Evolutionary conservation across 306 rosid species (phyloP).

Genomic region (Malus orientalis): DNA sequence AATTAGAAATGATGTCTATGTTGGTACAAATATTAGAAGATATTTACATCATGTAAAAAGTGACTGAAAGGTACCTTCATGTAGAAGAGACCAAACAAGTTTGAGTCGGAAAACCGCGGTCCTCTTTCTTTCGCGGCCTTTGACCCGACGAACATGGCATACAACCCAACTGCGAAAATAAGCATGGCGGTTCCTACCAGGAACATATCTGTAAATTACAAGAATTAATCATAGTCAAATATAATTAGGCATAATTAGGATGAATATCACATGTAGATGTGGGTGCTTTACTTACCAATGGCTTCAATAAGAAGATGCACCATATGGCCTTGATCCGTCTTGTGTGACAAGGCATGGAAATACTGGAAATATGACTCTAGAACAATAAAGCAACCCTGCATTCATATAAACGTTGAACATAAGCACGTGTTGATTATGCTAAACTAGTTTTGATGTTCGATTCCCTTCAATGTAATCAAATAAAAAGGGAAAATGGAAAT

Average conservation of each 20-base stretch:
- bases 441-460: too few relatives aligned
- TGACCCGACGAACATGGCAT: constrained; percentile 36
- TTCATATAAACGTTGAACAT: not conserved
- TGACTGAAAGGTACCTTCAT: constrained; percentile 29
- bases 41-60: not conserved
- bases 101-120: constrained; percentile 20
- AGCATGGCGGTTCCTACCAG: constrained; percentile 48
- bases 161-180: constrained; percentile 38
- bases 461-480: not conserved
- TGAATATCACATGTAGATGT: not conserved
- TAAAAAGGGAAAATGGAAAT: not conserved
- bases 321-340: constrained; percentile 29
- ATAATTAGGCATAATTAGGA: not conserved
- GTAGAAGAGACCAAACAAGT: constrained; percentile 35
- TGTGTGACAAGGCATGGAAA: constrained; percentile 28
- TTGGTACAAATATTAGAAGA: not conserved
- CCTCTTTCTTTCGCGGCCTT: constrained; percentile 18
- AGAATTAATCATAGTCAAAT: not conserved
- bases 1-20: not conserved
- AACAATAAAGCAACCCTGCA: constrained; percentile 44
- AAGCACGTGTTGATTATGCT: not conserved
- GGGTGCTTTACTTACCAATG: constrained; percentile 27
- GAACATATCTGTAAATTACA: constrained; percentile 37
- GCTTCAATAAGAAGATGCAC: constrained; percentile 45
- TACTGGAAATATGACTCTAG: constrained; percentile 35